Conservation (phyloP, 257 asterid species). For the Solanum lycopersicoides region DNA sequence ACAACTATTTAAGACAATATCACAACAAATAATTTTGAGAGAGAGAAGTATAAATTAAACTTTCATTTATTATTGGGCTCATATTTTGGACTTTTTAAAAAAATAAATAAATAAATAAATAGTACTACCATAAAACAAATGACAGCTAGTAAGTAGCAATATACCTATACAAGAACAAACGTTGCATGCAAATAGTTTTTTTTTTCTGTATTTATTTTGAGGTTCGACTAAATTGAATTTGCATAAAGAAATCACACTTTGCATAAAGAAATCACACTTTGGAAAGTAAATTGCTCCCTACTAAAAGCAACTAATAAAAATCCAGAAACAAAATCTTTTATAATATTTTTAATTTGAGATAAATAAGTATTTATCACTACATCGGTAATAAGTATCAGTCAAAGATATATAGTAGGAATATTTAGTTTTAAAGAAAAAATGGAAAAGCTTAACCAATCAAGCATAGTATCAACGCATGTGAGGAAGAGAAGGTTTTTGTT, state of each 20-base stretch:
- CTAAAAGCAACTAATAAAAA: neutral
- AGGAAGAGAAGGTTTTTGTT: neutral
- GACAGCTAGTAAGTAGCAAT: neutral
- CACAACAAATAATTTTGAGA: neutral
- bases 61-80: neutral
- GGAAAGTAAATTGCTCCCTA: rapidly evolving
- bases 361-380: neutral
- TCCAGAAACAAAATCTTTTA: too few relatives aligned
- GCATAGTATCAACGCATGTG: neutral
- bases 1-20: neutral
- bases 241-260: too few relatives aligned
- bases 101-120: too few relatives aligned
- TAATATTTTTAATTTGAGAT: neutral
- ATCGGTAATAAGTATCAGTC: neutral
- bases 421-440: neutral
- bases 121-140: neutral
- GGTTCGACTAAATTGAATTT: neutral
- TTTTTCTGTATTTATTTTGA: neutral
- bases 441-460: neutral
- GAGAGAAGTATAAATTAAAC: neutral
- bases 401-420: neutral
- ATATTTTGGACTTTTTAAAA: neutral
- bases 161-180: neutral
- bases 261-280: neutral
- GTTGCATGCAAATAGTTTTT: neutral